Conservation (phyloP, 768 basidiomycete genomes). For the Fistulinella prunicolor region DNA sequence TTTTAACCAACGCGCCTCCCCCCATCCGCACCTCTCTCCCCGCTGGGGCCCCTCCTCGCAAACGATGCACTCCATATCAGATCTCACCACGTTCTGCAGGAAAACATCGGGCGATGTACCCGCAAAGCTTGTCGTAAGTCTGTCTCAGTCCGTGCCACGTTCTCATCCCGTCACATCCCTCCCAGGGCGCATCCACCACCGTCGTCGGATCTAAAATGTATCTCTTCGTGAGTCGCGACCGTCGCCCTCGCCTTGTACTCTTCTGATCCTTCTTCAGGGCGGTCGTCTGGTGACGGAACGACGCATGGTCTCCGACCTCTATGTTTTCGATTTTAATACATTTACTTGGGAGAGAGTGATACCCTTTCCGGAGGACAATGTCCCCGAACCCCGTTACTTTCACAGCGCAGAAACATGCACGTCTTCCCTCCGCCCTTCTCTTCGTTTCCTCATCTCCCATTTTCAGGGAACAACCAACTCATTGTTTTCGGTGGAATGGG, state of each 20-base stretch:
- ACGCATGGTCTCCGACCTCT: constrained; percentile 88
- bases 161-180: not conserved
- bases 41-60: not conserved
- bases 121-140: constrained; percentile 79
- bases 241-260: not conserved
- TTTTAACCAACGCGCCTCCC: constrained; percentile 18
- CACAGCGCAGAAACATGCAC: constrained; percentile 86
- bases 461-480: constrained; percentile 76
- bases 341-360: constrained; percentile 75
- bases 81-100: constrained; percentile 82
- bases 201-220: constrained; percentile 86
- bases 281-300: constrained; percentile 85
- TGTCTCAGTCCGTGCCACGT: not conserved
- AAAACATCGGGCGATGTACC: constrained; percentile 85
- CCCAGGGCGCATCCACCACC: constrained; percentile 85
- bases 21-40: constrained; percentile 1
- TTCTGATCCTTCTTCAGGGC: constrained; percentile 48
- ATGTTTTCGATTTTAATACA: constrained; percentile 80
- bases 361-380: constrained; percentile 58
- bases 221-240: constrained; percentile 63
- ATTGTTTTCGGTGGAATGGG: constrained; percentile 97
- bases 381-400: constrained; percentile 88
- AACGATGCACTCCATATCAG: constrained; percentile 77
- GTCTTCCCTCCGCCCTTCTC: constrained; percentile 14
- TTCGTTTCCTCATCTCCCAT: constrained; percentile 14